Percentiles rank a stretch among this genome's conserved stretches.
These are phyloP conservation scores for Wallacemonas collosoma DNA, from an alignment of 208 protist genomes.

Conservation along the genomic window DNA sequence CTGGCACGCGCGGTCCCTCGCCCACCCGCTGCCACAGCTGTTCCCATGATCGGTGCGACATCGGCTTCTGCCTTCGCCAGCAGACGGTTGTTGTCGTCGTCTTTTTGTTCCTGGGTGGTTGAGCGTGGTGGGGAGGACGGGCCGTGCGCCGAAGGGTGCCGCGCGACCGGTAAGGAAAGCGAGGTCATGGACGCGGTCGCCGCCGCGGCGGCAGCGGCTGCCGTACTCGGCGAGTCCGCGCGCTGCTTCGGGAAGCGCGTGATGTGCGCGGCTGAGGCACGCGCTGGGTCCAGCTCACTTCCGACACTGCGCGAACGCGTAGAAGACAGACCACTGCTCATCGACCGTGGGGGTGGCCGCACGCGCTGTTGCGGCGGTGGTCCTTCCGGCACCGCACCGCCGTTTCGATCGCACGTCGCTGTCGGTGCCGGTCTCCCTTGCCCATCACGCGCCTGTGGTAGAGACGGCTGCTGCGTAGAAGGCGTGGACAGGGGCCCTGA, in stretches of 20 bases:
- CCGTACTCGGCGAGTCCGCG: constrained; percentile 9
- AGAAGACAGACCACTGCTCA: background rate
- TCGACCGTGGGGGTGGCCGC: background rate
- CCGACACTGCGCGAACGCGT: constrained; percentile 1
- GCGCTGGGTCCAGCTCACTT: background rate
- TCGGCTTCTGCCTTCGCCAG: too few relatives aligned
- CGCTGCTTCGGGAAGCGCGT: background rate
- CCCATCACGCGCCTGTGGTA: too few relatives aligned
- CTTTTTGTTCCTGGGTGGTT: too few relatives aligned
- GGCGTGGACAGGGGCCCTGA: background rate
- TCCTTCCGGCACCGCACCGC: background rate
- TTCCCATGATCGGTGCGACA: too few relatives aligned
- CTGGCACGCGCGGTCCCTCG: too few relatives aligned
- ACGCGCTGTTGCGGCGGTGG: constrained; percentile 11
- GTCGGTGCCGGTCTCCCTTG: too few relatives aligned
- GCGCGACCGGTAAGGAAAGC: background rate
- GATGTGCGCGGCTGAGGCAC: background rate
- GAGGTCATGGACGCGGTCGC: constrained; percentile 6
- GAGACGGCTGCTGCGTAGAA: background rate
- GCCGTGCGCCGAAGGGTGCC: too few relatives aligned
- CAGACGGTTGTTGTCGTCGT: too few relatives aligned
- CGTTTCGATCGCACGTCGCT: too few relatives aligned
- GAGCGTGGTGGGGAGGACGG: too few relatives aligned
- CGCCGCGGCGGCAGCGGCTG: background rate
- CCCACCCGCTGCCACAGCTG: too few relatives aligned